Conservation (phyloP, 2,329 filamentous ascomycete genomes). For the Colletotrichum sp. region DNA sequence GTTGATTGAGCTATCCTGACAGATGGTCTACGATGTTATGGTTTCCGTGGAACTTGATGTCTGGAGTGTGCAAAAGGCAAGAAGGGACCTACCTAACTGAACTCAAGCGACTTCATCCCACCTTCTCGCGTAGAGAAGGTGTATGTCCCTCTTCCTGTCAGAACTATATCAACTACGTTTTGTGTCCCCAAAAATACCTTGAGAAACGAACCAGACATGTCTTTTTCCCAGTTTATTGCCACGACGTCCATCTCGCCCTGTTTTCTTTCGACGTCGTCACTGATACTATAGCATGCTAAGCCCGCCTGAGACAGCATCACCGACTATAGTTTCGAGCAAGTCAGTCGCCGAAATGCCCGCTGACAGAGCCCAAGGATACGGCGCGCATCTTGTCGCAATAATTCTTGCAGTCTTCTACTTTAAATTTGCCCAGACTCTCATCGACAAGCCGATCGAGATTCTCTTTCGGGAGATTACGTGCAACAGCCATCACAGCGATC, state of each 20-base stretch:
- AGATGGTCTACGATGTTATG: not conserved
- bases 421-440: not conserved
- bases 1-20: not conserved
- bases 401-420: not conserved
- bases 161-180: not conserved
- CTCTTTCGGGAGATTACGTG: not conserved
- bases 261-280: not conserved
- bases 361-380: not conserved
- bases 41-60: not conserved
- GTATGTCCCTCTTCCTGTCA: not conserved
- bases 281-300: no score
- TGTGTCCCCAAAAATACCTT: not conserved
- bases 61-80: not conserved
- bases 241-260: not conserved
- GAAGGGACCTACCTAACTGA: not conserved
- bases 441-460: not conserved
- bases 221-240: not conserved
- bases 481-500: accelerated
- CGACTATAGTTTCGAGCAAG: not conserved
- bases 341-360: not conserved
- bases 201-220: not conserved
- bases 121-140: not conserved
- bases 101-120: not conserved
- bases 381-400: not conserved
- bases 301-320: not conserved